phyloP scores from a whole-genome alignment of 192 early-diverging fungal species.

The Backusella tarrabulga region DNA sequence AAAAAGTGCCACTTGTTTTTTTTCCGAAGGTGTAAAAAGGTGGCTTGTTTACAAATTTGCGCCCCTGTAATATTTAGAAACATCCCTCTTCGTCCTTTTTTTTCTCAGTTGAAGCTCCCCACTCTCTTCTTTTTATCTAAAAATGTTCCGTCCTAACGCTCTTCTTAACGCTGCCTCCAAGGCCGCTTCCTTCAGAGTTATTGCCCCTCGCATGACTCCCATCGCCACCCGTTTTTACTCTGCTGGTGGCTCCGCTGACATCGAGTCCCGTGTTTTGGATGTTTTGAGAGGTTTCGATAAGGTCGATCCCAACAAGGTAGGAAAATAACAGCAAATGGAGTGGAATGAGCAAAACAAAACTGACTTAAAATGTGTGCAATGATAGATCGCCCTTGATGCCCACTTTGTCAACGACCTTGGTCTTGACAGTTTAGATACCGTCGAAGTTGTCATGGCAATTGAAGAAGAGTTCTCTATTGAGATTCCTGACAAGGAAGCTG shows the following conservation, averaged over 20 bases:
- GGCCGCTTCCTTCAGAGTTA: constrained; percentile 33
- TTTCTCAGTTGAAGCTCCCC: not conserved
- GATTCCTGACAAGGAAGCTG: constrained; percentile 95
- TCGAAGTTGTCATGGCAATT: constrained; percentile 99
- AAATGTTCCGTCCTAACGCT: constrained; percentile 38
- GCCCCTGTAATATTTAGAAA: not conserved
- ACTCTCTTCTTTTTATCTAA: not conserved
- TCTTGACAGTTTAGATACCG: constrained; percentile 94
- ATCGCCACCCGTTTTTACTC: constrained; percentile 72
- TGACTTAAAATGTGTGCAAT: not conserved
- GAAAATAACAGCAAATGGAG: not conserved
- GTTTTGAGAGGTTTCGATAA: constrained; percentile 96
- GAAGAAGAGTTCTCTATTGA: constrained; percentile 99
- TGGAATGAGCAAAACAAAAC: not conserved
- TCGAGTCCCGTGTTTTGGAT: constrained; percentile 86
- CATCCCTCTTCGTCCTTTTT: not conserved
- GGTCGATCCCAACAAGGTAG: constrained; percentile 89
- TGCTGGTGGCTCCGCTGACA: constrained; percentile 63
- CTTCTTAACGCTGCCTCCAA: constrained; percentile 39
- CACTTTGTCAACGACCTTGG: constrained; percentile 94
- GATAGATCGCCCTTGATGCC: constrained; percentile 80
- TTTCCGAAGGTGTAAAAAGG: not conserved
- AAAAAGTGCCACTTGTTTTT: not conserved
- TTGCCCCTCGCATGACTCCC: constrained; percentile 32
- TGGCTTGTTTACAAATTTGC: not conserved